These are phyloP conservation scores for Phialophora tarda DNA, from an alignment of 2,329 filamentous ascomycete species.

Conservation along the genomic window DNA sequence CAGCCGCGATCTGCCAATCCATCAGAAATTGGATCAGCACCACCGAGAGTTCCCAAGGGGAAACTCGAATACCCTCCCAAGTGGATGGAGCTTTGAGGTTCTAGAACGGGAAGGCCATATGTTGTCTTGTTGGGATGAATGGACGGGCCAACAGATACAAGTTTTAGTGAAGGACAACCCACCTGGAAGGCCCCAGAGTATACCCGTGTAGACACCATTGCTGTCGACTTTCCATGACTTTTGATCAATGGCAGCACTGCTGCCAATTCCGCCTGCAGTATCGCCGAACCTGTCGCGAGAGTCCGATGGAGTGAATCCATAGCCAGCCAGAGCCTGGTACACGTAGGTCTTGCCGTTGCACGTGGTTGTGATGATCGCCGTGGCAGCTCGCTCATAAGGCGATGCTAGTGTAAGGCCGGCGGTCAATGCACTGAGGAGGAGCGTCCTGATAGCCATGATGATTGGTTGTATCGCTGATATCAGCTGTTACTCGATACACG, in stretches of 20 bases:
- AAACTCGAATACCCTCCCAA: neutral
- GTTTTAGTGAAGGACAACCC: neutral
- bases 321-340: conserved; percentile 72
- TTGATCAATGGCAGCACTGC: conserved; percentile 66
- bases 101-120: too few relatives aligned
- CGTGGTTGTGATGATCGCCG: conserved; percentile 54
- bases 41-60: neutral
- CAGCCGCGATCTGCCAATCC: conserved; percentile 65
- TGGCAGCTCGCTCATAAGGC: conserved; percentile 18
- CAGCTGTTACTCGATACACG: neutral
- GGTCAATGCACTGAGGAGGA: conserved; percentile 25
- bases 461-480: conserved; percentile 9
- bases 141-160: neutral
- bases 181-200: conserved; percentile 64
- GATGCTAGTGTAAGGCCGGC: conserved; percentile 27
- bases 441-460: conserved; percentile 25
- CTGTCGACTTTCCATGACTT: conserved; percentile 61
- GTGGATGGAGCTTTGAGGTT: neutral
- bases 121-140: neutral
- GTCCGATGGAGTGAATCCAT: conserved; percentile 64
- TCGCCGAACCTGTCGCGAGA: conserved; percentile 71
- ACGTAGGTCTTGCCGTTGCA: conserved; percentile 68
- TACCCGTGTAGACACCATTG: conserved; percentile 62
- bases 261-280: conserved; percentile 71
- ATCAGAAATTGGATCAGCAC: neutral